Conservation (phyloP, 2,329 filamentous ascomycete species). For the Venturia nashicola region DNA sequence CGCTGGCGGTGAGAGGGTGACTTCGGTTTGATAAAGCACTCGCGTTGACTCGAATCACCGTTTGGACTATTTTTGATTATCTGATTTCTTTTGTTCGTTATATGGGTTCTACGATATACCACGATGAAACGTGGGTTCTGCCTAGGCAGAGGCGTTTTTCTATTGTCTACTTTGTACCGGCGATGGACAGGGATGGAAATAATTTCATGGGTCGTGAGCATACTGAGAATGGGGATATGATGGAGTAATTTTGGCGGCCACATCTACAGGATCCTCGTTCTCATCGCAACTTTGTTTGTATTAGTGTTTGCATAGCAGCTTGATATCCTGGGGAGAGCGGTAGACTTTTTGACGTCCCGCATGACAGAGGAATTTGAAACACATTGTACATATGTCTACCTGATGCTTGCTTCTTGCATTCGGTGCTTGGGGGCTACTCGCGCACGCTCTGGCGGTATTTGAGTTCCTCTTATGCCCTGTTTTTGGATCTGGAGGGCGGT, state of each 20-base stretch:
- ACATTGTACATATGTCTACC: no score
- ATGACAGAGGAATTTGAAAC: no score
- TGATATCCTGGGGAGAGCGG: no score
- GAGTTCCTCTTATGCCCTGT: no score
- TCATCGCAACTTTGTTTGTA: no score
- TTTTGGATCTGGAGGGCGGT: no score
- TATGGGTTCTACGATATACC: background rate
- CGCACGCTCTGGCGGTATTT: no score
- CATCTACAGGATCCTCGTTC: no score
- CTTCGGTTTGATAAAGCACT: background rate
- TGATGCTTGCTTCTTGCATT: no score
- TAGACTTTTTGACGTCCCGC: no score
- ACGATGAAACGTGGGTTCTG: background rate
- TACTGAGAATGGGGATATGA: background rate
- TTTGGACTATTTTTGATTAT: background rate
- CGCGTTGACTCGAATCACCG: background rate
- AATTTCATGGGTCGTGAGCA: background rate
- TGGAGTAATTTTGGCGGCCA: conserved; percentile 4
- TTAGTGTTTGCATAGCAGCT: no score
- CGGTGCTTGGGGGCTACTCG: no score
- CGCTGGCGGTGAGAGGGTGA: background rate
- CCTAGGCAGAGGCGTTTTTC: background rate
- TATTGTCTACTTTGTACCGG: background rate
- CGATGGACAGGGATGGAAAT: background rate
- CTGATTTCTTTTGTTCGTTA: background rate